Percentiles rank a stretch among this genome's conserved stretches.
Conservation (phyloP, 208 protist genomes). For the Wallacemonas sp. region DNA sequence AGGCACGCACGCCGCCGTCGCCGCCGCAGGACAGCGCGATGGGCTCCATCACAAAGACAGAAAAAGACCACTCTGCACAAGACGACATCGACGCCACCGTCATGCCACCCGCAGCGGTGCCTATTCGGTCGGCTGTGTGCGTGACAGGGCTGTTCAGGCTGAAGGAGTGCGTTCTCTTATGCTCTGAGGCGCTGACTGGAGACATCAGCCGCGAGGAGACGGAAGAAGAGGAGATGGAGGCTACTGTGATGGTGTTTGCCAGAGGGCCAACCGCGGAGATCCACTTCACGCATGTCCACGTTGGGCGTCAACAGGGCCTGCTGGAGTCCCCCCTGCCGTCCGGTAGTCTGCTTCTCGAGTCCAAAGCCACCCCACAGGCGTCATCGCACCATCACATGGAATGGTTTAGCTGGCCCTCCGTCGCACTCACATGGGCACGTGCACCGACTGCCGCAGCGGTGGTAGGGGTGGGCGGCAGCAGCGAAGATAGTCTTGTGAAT, state of each 20-base stretch:
- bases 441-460: too few relatives aligned
- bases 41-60: too few relatives aligned
- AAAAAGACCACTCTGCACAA: too few relatives aligned
- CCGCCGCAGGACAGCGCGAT: too few relatives aligned
- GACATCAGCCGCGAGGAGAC: not conserved
- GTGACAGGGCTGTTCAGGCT: not conserved
- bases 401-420: not conserved
- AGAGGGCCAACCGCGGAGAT: not conserved
- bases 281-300: too few relatives aligned
- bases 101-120: too few relatives aligned
- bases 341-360: not conserved
- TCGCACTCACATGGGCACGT: not conserved
- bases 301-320: not conserved
- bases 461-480: not conserved
- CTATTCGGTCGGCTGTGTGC: too few relatives aligned
- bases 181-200: too few relatives aligned
- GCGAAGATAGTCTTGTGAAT: not conserved
- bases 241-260: not conserved
- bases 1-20: too few relatives aligned
- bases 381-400: not conserved
- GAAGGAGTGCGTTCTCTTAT: slow-evolving; percentile 2
- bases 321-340: not conserved
- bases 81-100: too few relatives aligned
- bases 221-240: not conserved
- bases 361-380: too few relatives aligned